Percentiles rank a stretch among this genome's conserved stretches.
phyloP scores from a whole-genome alignment of 2,329 filamentous ascomycete genomes.

The Metarhizium brunneum region DNA sequence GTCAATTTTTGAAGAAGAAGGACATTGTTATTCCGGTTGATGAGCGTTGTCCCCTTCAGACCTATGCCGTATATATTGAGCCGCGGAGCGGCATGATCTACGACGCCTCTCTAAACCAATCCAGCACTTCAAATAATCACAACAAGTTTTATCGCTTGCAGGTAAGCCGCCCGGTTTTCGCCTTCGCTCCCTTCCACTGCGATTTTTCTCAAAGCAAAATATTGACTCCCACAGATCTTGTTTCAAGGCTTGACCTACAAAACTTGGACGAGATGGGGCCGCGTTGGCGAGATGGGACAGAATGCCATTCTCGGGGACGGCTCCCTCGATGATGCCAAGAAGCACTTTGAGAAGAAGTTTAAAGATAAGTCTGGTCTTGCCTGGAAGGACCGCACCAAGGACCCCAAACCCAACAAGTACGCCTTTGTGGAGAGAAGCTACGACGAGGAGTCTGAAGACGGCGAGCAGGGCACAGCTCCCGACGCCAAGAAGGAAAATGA shows the following conservation, averaged over 20 bases:
- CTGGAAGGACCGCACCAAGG: conserved; percentile 43
- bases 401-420: conserved; percentile 61
- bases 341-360: conserved; percentile 52
- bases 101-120: conserved; percentile 73
- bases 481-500: conserved; percentile 27
- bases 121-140: conserved; percentile 61
- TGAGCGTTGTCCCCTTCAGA: conserved; percentile 26
- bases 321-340: conserved; percentile 32
- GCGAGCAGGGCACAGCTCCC: conserved; percentile 12
- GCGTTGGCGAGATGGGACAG: conserved; percentile 56
- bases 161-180: conserved; percentile 26
- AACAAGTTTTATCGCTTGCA: conserved; percentile 80
- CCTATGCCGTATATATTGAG: conserved; percentile 55
- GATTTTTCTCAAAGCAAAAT: neutral
- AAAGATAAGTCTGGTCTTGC: conserved; percentile 48
- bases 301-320: conserved; percentile 33
- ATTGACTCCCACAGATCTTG: conserved; percentile 27
- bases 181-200: too few relatives aligned
- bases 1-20: conserved; percentile 37
- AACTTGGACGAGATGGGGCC: conserved; percentile 74
- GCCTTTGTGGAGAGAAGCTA: conserved; percentile 75
- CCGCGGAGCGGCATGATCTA: conserved; percentile 53
- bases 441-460: conserved; percentile 54
- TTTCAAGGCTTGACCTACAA: conserved; percentile 31
- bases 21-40: conserved; percentile 42